Evolutionary conservation across 2,329 filamentous ascomycete species (phyloP).

Genomic region (Plenodomus biglobosus): DNA sequence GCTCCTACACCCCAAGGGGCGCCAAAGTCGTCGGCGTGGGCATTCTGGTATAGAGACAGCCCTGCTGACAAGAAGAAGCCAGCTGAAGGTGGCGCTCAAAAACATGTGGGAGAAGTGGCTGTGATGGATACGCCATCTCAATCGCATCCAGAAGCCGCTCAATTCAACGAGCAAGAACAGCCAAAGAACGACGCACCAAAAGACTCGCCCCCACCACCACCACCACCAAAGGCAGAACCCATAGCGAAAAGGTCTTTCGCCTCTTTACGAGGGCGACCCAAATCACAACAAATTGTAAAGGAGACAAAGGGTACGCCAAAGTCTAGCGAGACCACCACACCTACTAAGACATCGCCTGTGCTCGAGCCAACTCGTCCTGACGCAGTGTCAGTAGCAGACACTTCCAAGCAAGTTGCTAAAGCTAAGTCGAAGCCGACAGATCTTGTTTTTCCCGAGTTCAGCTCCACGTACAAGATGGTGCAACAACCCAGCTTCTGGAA

Average conservation of each 20-base stretch:
- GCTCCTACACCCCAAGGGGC: constrained; percentile 40
- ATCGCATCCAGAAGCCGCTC: constrained; percentile 53
- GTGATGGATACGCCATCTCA: constrained; percentile 55
- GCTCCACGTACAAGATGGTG: constrained; percentile 61
- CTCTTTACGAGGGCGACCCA: constrained; percentile 38
- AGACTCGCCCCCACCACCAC: constrained; percentile 14
- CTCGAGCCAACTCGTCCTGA: constrained; percentile 30
- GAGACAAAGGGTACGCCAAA: constrained; percentile 22
- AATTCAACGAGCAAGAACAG: constrained; percentile 51
- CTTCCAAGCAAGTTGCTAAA: constrained; percentile 26
- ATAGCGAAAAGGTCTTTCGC: constrained; percentile 31
- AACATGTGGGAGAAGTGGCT: constrained; percentile 55
- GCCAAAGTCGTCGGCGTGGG: constrained; percentile 67
- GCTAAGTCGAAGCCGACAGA: constrained; percentile 55
- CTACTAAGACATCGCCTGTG: constrained; percentile 31
- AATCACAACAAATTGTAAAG: constrained; percentile 23
- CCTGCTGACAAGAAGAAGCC: constrained; percentile 54
- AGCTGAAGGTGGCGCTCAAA: constrained; percentile 60
- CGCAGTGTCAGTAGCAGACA: constrained; percentile 27
- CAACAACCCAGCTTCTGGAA: constrained; percentile 51
- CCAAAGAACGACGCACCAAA: constrained; percentile 24
- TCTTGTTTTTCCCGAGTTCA: constrained; percentile 69
- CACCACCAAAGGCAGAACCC: constrained; percentile 22
- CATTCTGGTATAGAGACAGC: constrained; percentile 72
- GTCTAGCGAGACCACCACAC: constrained; percentile 44